Conservation (phyloP, 2,329 filamentous ascomycete genomes). For the Intubia oerlemansii region DNA sequence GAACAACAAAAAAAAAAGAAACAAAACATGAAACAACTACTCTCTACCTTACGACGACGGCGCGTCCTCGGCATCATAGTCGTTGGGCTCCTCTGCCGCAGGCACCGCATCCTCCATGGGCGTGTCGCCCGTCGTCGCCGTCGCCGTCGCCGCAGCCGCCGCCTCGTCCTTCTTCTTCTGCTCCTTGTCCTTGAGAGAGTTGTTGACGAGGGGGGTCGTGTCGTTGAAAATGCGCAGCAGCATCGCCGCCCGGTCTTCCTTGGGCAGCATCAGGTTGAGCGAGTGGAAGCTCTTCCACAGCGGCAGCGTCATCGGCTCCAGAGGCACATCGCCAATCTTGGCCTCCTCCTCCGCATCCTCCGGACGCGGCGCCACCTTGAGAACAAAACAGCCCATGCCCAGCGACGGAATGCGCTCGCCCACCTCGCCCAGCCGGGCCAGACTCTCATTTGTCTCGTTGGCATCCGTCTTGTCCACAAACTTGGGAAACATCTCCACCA, state of each 20-base stretch:
- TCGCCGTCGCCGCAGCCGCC: not conserved
- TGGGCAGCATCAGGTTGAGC: slow-evolving; percentile 92
- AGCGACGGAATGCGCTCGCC: slow-evolving; percentile 63
- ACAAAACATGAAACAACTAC: not conserved
- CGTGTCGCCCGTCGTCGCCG: too few relatives aligned
- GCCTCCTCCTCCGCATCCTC: slow-evolving; percentile 1
- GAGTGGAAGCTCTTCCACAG: slow-evolving; percentile 86
- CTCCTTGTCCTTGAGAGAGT: slow-evolving; percentile 23
- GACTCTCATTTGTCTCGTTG: slow-evolving; percentile 49
- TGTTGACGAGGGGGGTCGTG: slow-evolving; percentile 61
- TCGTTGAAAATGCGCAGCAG: slow-evolving; percentile 81
- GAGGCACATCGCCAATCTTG: slow-evolving; percentile 6
- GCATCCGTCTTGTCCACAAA: slow-evolving; percentile 27
- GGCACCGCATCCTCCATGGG: too few relatives aligned
- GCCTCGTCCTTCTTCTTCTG: not conserved
- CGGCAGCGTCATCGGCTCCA: slow-evolving; percentile 70
- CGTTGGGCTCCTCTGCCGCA: slow-evolving; percentile 4
- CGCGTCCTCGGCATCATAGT: slow-evolving; percentile 8
- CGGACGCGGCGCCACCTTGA: slow-evolving; percentile 48
- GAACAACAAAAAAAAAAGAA: not conserved
- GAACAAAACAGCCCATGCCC: slow-evolving; percentile 77
- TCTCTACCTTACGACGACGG: slow-evolving; percentile 6
- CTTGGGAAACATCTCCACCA: slow-evolving; percentile 94
- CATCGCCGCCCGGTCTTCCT: slow-evolving; percentile 89
- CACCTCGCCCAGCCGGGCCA: slow-evolving; percentile 65